Evolutionary conservation across 148 eudicot genomes (phyloP), one percentile per base, ranked within the genome.

Genomic region (Nyssa sinensis): DNA sequence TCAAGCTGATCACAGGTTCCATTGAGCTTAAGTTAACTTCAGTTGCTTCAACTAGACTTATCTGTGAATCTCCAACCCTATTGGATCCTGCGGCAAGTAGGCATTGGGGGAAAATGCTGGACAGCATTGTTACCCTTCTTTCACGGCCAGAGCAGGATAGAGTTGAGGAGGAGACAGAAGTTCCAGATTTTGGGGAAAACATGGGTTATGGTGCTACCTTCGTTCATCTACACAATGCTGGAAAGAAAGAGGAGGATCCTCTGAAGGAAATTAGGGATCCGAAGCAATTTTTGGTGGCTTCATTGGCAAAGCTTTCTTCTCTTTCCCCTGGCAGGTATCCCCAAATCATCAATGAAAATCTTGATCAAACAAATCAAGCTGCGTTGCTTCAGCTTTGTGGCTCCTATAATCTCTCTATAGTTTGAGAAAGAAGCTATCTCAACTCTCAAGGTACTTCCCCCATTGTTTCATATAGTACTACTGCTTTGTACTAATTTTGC

Each of bases 211-310:
- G 87, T 74, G 96, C 98, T 24, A 88, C 93, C 5, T 92, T 83
- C 78, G 90, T 92, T 59, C 87, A 82, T 64, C 85, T 94, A 30
- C 82, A 88, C 79, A 94, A 90, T 85, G 92, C 90, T 51, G 93
- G 93, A 64, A 94, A 82, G 79, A 94, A 79, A 77, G 97, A 87
- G 69, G 98, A 92, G 62, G 98, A 94, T 80, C 98, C 97, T 64
- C 66, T 94, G 34, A 86, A 69, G 80, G 96, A 94, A 29, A 87
- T 94, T 33, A 87, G 75, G 64, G 98, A 92, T 79, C 97, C 97
- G 63, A 94, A 87, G 79, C 87, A 86, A 62, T 88, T 86, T 78
- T 87, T 90, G 85, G 81, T 83, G 61, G 88, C 84, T 69, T 87
- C 93, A 41, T 80, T 94, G 82, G 78, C 86, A 34, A 85, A 75